Evolutionary conservation across 2,329 filamentous ascomycete genomes (phyloP).

Genomic region (Colletotrichum euphorbiae): DNA sequence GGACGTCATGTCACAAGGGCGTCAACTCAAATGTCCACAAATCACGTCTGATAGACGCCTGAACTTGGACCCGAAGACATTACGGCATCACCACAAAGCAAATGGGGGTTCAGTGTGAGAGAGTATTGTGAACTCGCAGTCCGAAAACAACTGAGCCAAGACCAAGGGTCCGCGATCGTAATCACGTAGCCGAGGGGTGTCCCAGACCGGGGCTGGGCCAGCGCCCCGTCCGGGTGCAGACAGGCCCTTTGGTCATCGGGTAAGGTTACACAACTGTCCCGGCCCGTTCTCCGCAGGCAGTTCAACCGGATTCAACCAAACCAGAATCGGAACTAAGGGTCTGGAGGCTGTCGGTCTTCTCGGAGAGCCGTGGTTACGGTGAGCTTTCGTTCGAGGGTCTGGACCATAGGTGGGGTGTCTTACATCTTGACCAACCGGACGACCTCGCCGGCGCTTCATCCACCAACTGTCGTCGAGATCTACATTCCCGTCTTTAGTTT

Average conservation of each 20-base stretch:
- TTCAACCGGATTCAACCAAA: slow-evolving; percentile 24
- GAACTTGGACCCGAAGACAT: neutral
- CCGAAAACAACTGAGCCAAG: slow-evolving; percentile 19
- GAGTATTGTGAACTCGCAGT: neutral
- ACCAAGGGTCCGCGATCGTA: slow-evolving; percentile 9
- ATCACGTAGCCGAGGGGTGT: neutral
- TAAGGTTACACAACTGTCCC: slow-evolving; percentile 9
- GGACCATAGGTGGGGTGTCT: slow-evolving; percentile 13
- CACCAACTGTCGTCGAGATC: slow-evolving; percentile 1
- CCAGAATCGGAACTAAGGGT: neutral
- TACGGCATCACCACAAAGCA: slow-evolving; percentile 9
- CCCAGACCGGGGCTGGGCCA: slow-evolving; percentile 13
- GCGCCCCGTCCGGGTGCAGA: slow-evolving; percentile 28
- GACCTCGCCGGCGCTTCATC: neutral
- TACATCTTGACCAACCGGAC: slow-evolving; percentile 10
- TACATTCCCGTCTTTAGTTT: slow-evolving; percentile 27
- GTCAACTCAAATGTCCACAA: slow-evolving; percentile 31
- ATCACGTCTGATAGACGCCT: slow-evolving; percentile 10
- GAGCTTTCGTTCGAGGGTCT: slow-evolving; percentile 9
- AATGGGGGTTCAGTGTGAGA: neutral
- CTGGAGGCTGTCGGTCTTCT: neutral
- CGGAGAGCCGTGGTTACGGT: slow-evolving; percentile 13
- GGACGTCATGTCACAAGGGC: slow-evolving; percentile 29
- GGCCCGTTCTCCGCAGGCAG: neutral
- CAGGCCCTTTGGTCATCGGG: neutral